Evolutionary conservation across 2,329 filamentous ascomycete genomes (phyloP).

Genomic region (Talaromyces piceae): DNA sequence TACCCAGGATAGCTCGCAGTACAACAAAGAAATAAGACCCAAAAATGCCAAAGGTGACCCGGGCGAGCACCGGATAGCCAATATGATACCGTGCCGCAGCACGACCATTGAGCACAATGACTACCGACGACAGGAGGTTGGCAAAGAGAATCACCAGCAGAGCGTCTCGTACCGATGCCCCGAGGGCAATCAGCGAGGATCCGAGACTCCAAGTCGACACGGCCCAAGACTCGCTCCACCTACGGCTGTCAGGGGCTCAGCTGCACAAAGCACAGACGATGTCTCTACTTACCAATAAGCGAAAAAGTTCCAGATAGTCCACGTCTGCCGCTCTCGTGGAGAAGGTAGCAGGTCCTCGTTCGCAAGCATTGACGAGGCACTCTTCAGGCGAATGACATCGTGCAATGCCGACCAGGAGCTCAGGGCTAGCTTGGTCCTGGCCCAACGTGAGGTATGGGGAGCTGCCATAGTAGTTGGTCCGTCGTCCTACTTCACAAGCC

Average conservation of each 20-base stretch:
- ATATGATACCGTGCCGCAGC: conserved; percentile 15
- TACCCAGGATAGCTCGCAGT: conserved; percentile 13
- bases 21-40: conserved; percentile 16
- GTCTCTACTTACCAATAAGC: conserved; percentile 14
- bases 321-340: conserved; percentile 15
- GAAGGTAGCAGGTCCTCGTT: conserved; percentile 19
- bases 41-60: conserved; percentile 15
- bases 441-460: conserved; percentile 8
- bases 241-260: neutral
- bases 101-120: conserved; percentile 17
- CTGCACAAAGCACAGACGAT: neutral
- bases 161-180: conserved; percentile 16
- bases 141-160: conserved; percentile 17
- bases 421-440: conserved; percentile 10
- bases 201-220: conserved; percentile 18
- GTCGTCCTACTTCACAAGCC: conserved; percentile 11
- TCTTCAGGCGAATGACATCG: conserved; percentile 12
- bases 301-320: conserved; percentile 18
- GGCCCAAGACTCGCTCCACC: conserved; percentile 20
- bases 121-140: conserved; percentile 15
- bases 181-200: conserved; percentile 16
- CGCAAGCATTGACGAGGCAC: conserved; percentile 15
- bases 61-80: conserved; percentile 15
- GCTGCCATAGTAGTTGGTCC: conserved; percentile 9
- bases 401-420: conserved; percentile 13